phyloP scores from a whole-genome alignment of 1,284 basidiomycete genomes.

The Vanrija pseudolonga region DNA sequence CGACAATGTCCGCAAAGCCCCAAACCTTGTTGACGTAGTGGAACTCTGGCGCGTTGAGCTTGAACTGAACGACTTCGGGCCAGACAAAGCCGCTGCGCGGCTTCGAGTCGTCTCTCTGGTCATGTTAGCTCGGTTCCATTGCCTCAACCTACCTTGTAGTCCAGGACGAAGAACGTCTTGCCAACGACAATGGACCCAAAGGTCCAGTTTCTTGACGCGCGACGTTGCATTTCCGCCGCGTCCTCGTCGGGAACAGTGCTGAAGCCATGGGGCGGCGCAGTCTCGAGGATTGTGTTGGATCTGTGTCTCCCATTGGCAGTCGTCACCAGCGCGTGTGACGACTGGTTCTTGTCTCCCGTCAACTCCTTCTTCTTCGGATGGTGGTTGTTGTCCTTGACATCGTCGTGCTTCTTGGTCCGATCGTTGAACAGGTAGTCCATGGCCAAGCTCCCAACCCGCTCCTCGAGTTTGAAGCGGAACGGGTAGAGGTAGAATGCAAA shows the following conservation, averaged over 20 bases:
- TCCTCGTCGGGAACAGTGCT: constrained; percentile 45
- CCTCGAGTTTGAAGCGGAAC: constrained; percentile 80
- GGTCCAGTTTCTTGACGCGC: constrained; percentile 56
- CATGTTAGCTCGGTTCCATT: background rate
- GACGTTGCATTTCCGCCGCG: constrained; percentile 47
- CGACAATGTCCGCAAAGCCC: constrained; percentile 77
- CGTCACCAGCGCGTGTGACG: constrained; percentile 48
- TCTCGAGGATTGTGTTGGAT: too few species aligned
- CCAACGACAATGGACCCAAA: constrained; percentile 77
- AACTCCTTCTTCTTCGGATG: constrained; percentile 6
- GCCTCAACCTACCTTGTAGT: constrained; percentile 51
- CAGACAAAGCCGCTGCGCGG: constrained; percentile 46
- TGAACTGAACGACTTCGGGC: constrained; percentile 52
- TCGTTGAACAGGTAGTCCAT: constrained; percentile 77
- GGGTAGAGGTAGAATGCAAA: constrained; percentile 83
- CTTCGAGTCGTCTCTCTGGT: constrained; percentile 49
- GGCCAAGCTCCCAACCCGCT: constrained; percentile 72
- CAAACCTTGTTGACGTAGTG: constrained; percentile 84
- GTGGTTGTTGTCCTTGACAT: constrained; percentile 24
- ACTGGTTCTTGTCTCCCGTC: constrained; percentile 41
- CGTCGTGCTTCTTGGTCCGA: constrained; percentile 39
- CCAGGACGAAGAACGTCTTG: constrained; percentile 52
- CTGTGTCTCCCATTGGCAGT: constrained; percentile 29
- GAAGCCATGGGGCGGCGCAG: too few species aligned
- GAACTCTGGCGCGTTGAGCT: constrained; percentile 55